A percentile compares a stretch with the other conserved stretches of the same genome.
Evolutionary conservation across 441 rosid genomes (phyloP).

Genomic region (Adansonia madagascariensis): DNA sequence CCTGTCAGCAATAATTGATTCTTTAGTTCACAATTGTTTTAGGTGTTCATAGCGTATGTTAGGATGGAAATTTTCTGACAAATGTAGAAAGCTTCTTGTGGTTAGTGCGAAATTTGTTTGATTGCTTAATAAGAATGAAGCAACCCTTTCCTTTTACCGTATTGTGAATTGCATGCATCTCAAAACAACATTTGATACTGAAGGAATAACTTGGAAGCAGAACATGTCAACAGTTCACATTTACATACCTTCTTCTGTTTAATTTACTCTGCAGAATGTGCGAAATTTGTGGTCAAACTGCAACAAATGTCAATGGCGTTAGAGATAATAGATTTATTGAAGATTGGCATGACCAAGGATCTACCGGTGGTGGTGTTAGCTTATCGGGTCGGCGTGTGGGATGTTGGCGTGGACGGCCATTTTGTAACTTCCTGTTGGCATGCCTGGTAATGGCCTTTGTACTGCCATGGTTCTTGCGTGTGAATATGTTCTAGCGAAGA

Average conservation of each 20-base stretch:
- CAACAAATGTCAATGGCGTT: constrained; percentile 49
- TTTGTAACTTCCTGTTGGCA: constrained; percentile 73
- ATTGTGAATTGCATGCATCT: background rate
- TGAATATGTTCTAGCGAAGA: constrained; percentile 48
- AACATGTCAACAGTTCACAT: background rate
- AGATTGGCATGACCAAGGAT: constrained; percentile 52
- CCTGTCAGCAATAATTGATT: background rate
- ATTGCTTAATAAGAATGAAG: background rate
- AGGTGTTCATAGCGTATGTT: background rate
- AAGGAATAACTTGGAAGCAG: constrained; percentile 10
- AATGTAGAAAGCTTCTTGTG: background rate
- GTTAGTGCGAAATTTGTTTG: background rate
- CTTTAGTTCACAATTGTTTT: background rate
- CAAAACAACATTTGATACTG: constrained; percentile 9
- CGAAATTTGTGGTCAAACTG: constrained; percentile 67
- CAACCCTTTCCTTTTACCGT: background rate
- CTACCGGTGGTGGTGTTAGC: constrained; percentile 18
- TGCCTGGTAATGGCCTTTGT: constrained; percentile 70
- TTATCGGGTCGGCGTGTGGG: constrained; percentile 36
- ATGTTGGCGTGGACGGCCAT: constrained; percentile 69
- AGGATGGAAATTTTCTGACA: background rate
- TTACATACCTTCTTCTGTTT: background rate
- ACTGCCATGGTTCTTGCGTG: constrained; percentile 74
- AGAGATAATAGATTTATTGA: constrained; percentile 53
- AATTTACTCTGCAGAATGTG: constrained; percentile 47